These are phyloP conservation scores for Ceratocystis ficicola DNA, from an alignment of 2,329 filamentous ascomycete genomes.

Conservation along the genomic window DNA sequence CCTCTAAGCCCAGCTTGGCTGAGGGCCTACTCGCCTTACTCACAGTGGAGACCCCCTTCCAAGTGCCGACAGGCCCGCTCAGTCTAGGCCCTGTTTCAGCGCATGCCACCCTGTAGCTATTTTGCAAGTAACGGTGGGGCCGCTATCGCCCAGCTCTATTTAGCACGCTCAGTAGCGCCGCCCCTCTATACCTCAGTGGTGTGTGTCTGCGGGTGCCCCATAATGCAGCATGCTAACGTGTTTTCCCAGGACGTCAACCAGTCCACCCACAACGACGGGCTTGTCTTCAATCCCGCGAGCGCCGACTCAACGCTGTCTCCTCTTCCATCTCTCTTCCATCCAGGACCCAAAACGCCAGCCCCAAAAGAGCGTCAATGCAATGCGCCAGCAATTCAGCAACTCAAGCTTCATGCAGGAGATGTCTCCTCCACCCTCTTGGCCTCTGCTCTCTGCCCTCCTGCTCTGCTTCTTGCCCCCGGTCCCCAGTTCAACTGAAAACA, in stretches of 20 bases:
- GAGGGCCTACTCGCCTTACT: no score
- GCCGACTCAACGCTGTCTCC: background rate
- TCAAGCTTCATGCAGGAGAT: conserved; percentile 6
- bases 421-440: background rate
- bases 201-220: no score
- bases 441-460: no score
- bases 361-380: background rate
- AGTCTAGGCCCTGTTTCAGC: background rate
- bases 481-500: background rate
- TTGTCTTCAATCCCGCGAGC: background rate
- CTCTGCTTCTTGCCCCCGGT: no score
- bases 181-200: no score
- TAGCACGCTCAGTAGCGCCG: no score
- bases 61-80: background rate
- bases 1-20: background rate
- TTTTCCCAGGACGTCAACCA: no score
- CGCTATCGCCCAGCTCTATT: no score
- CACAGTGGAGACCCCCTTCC: background rate
- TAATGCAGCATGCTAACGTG: no score
- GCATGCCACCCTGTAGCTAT: background rate
- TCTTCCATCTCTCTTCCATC: background rate
- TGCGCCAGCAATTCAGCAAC: background rate
- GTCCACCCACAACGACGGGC: background rate
- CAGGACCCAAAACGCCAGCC: background rate
- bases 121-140: no score